Base-by-base conservation (phyloP, 169 alveolate species). In the Eimeria falciformis region DNA sequence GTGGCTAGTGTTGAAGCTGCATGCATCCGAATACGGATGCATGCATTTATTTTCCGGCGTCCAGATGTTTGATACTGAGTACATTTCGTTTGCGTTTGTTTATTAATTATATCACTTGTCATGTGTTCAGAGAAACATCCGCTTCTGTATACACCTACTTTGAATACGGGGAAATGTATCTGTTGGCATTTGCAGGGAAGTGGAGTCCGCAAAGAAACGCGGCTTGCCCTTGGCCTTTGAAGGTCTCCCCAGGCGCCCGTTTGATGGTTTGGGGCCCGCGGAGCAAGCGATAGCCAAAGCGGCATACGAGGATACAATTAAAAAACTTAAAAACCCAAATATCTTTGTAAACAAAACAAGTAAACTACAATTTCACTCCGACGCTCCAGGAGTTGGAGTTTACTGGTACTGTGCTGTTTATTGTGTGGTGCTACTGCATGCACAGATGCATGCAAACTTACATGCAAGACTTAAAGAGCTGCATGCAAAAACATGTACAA, bases 351-450 rank as follows among this genome's bases (percentile, higher is more conserved):
- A 58, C 71, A 58, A 58, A 58, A 58, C 9, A 18, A 9, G 71
- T 58, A 18, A 14, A 25, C 27, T 11, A n/a, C 71, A 14, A 50
- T 14, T 50, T 50, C 62, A 50, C n/a, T n/a, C n/a, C n/a, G n/a
- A n/a, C n/a, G n/a, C n/a, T n/a, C n/a, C n/a, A n/a, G n/a, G n/a
- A n/a, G n/a, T n/a, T n/a, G n/a, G n/a, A n/a, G n/a, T n/a, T n/a
- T n/a, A n/a, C n/a, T n/a, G n/a, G n/a, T n/a, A n/a, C n/a, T n/a
- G n/a, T n/a, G n/a, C n/a, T n/a, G n/a, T n/a, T n/a, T n/a, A n/a
- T n/a, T n/a, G n/a, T n/a, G n/a, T n/a, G n/a, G 58, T 27, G 25
- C 84, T 50, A 29, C 37, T 23, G 56, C 84, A 33, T 73, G 62
- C 62, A 50, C 14, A 50, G 62, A 50, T 50, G 62, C 62, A 50